Conservation (phyloP, 805 yeast species). For the Starmerella potacharoeniae region DNA sequence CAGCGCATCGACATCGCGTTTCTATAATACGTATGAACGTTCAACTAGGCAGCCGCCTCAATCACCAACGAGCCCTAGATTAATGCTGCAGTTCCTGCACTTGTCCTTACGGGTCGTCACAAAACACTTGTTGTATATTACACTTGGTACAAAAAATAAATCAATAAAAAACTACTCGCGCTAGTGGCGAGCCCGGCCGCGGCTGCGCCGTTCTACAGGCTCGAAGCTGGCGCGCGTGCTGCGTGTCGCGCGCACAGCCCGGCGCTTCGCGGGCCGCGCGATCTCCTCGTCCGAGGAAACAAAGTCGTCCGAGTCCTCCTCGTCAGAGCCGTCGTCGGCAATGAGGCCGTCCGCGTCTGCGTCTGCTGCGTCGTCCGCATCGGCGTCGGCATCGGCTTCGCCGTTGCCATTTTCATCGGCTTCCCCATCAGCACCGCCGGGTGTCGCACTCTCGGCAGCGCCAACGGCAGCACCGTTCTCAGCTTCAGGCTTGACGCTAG, state of each 20-base stretch:
- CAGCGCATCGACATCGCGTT: too few relatives aligned
- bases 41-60: too few relatives aligned
- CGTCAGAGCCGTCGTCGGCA: not conserved
- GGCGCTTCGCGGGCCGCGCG: conserved; percentile 1
- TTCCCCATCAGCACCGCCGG: not conserved
- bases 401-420: not conserved
- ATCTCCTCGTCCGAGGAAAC: conserved; percentile 3
- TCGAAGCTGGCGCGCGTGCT: conserved; percentile 3
- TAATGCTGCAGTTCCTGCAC: not conserved
- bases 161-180: not conserved
- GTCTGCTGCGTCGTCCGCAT: not conserved
- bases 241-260: conserved; percentile 1
- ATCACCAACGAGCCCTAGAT: too few relatives aligned
- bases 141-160: not conserved
- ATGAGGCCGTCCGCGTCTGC: not conserved
- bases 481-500: not conserved
- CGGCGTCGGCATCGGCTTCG: not conserved
- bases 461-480: not conserved
- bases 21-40: too few relatives aligned
- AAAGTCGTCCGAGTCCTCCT: conserved; percentile 1
- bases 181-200: not conserved
- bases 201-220: conserved; percentile 2
- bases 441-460: not conserved
- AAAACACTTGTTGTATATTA: not conserved
- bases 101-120: not conserved